A percentile compares a stretch with the other conserved stretches of the same genome.
These are phyloP conservation scores for Viridothelium virens DNA, from an alignment of 495 filamentous ascomycete species.

Conservation along the genomic window DNA sequence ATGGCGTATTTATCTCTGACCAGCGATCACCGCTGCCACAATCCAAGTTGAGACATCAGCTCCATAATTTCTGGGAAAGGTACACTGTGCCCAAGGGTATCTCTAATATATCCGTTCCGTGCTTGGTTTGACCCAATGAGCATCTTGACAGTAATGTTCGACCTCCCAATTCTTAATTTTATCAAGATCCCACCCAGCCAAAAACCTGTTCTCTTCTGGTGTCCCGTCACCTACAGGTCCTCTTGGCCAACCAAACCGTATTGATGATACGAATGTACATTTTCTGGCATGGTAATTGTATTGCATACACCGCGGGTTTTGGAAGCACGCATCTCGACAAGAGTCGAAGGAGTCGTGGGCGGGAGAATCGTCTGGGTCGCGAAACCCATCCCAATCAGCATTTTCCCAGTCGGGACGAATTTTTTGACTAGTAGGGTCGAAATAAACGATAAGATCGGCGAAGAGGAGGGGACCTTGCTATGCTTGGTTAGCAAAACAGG, in stretches of 20 bases:
- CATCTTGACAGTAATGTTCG: constrained; percentile 12
- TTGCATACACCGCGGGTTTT: constrained; percentile 12
- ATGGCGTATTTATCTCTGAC: too few species aligned
- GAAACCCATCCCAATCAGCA: constrained; percentile 9
- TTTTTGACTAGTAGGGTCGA: constrained; percentile 13
- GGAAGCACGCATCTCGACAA: constrained; percentile 15
- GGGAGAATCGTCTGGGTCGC: constrained; percentile 15
- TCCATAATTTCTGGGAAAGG: background rate
- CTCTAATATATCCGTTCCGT: constrained; percentile 14
- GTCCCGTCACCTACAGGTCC: constrained; percentile 10
- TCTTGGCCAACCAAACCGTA: constrained; percentile 7
- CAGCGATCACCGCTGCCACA: too few species aligned
- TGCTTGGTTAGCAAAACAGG: background rate
- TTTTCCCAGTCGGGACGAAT: constrained; percentile 18
- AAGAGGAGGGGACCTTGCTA: constrained; percentile 18
- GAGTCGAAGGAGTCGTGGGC: constrained; percentile 17
- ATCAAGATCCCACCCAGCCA: constrained; percentile 19
- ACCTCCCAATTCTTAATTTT: constrained; percentile 17
- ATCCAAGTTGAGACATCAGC: background rate
- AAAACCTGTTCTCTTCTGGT: constrained; percentile 12
- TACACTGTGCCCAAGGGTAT: background rate
- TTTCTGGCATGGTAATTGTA: constrained; percentile 18
- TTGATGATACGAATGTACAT: constrained; percentile 13
- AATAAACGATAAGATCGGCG: constrained; percentile 15
- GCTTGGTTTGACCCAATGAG: constrained; percentile 20